These are phyloP conservation scores for Lithohypha guttulata DNA, from an alignment of 2,329 filamentous ascomycete species.

Conservation along the genomic window DNA sequence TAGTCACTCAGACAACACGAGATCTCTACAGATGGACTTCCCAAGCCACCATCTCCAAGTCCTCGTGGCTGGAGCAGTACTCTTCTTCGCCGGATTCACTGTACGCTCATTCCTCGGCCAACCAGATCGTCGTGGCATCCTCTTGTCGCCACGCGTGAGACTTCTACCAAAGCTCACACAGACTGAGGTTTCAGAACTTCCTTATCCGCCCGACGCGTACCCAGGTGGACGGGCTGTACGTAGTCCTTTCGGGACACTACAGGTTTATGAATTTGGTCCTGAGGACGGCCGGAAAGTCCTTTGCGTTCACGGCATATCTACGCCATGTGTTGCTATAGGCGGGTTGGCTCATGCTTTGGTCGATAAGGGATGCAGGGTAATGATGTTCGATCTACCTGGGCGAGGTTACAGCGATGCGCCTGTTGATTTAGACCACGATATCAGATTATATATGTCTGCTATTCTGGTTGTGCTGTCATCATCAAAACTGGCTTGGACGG, in stretches of 20 bases:
- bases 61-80: constrained; percentile 10
- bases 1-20: no score
- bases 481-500: constrained; percentile 58
- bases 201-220: constrained; percentile 60
- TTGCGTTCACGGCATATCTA: constrained; percentile 71
- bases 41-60: neutral
- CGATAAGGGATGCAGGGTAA: constrained; percentile 58
- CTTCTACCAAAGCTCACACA: constrained; percentile 27
- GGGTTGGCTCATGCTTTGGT: constrained; percentile 56
- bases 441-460: constrained; percentile 62
- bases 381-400: constrained; percentile 63
- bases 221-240: constrained; percentile 58
- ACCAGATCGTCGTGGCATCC: constrained; percentile 3
- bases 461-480: constrained; percentile 61
- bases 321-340: constrained; percentile 60
- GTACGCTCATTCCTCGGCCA: neutral
- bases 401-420: constrained; percentile 68
- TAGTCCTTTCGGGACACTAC: constrained; percentile 53
- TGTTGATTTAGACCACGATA: constrained; percentile 56
- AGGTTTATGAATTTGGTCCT: constrained; percentile 74
- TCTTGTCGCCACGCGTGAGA: constrained; percentile 28
- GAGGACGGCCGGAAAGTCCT: constrained; percentile 60
- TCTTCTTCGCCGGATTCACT: constrained; percentile 2
- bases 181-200: constrained; percentile 32
- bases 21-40: no score